Conservation (phyloP, 805 yeast genomes). For the Wickerhamomyces queroliae region DNA sequence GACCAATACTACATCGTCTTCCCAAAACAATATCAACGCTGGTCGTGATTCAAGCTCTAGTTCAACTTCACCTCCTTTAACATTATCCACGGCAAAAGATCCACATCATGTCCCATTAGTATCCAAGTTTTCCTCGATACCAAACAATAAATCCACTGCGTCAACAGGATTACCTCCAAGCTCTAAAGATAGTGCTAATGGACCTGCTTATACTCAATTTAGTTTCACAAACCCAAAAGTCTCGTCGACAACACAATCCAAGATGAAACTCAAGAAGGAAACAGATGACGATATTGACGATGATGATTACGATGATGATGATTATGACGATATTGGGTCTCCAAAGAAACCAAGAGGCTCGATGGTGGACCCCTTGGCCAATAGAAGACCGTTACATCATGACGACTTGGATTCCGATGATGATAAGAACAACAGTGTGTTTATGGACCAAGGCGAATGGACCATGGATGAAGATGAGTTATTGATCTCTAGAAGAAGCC, state of each 20-base stretch:
- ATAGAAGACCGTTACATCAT: not conserved
- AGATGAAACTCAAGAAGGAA: not conserved
- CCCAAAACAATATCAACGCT: conserved; percentile 8
- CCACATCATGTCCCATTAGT: not conserved
- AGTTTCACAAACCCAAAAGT: not conserved
- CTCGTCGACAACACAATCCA: not conserved
- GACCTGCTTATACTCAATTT: not conserved
- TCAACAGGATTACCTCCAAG: not conserved
- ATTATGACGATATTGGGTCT: not conserved
- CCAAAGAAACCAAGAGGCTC: not conserved
- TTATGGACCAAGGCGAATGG: conserved; percentile 28
- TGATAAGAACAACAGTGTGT: not conserved
- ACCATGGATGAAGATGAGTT: conserved; percentile 66
- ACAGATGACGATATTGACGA: not conserved
- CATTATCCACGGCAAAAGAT: not conserved
- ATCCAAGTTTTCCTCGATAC: not conserved
- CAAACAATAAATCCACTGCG: not conserved
- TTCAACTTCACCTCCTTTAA: conserved; percentile 1
- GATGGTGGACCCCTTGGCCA: not conserved
- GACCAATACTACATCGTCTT: conserved; percentile 8
- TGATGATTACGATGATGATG: not conserved
- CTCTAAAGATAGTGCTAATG: not conserved
- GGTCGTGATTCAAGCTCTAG: not conserved
- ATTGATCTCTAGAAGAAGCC: conserved; percentile 44
- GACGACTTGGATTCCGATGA: not conserved